phyloP scores from a whole-genome alignment of 176 grass and related monocot genomes.

The Alloteropsis semialata region DNA sequence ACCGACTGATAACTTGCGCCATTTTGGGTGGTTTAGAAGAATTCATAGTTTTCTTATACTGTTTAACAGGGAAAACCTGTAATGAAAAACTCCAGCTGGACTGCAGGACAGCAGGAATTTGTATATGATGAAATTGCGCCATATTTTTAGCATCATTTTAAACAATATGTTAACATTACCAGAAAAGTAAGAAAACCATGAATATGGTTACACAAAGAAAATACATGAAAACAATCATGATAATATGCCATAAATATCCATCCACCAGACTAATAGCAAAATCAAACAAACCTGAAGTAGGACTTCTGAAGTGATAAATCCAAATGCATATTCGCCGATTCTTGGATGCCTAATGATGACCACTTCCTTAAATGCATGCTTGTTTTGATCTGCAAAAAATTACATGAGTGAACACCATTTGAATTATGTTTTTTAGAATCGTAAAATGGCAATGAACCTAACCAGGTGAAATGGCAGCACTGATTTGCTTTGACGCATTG shows the following conservation, averaged over 20 bases:
- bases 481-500: conserved; percentile 89
- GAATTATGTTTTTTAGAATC: conserved; percentile 22
- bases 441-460: conserved; percentile 18
- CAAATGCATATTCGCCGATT: conserved; percentile 91
- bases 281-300: conserved; percentile 66
- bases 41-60: background rate
- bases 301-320: conserved; percentile 87
- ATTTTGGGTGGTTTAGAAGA: background rate
- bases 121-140: background rate
- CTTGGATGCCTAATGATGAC: conserved; percentile 80
- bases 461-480: conserved; percentile 92
- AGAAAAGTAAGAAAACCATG: background rate
- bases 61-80: background rate
- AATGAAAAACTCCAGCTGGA: background rate
- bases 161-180: background rate
- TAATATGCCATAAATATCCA: conserved; percentile 8
- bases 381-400: conserved; percentile 72
- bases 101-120: background rate
- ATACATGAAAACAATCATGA: conserved; percentile 6
- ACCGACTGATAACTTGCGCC: background rate
- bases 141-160: background rate
- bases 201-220: background rate
- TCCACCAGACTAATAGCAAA: background rate
- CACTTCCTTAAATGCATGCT: conserved; percentile 87
- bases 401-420: conserved; percentile 10